phyloP scores from a whole-genome alignment of 495 filamentous ascomycete species.

The Penicillium manginii region DNA sequence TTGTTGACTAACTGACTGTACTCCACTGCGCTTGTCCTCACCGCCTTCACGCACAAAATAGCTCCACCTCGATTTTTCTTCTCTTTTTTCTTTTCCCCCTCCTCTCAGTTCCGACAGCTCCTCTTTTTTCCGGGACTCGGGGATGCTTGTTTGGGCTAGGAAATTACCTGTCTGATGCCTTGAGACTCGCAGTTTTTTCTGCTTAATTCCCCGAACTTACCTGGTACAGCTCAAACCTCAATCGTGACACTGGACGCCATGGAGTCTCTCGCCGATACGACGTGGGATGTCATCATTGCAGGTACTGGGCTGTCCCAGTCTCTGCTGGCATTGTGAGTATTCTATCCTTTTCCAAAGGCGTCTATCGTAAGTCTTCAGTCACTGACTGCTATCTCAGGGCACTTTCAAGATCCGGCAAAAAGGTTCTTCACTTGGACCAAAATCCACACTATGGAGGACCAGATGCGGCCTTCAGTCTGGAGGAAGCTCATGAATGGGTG shows the following conservation, averaged over 20 bases:
- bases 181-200: conserved; percentile 33
- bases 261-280: conserved; percentile 78
- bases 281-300: conserved; percentile 89
- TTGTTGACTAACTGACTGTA: background rate
- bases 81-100: conserved; percentile 16
- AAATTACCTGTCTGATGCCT: conserved; percentile 29
- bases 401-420: conserved; percentile 88
- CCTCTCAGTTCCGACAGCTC: conserved; percentile 2
- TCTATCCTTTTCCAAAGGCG: conserved; percentile 14
- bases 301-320: conserved; percentile 91
- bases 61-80: conserved; percentile 17
- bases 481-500: conserved; percentile 80
- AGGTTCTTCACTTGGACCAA: conserved; percentile 85
- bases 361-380: conserved; percentile 49
- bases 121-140: background rate
- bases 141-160: conserved; percentile 18
- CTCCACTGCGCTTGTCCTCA: conserved; percentile 8
- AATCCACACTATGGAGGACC: conserved; percentile 86
- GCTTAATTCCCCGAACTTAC: conserved; percentile 31
- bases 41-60: conserved; percentile 28
- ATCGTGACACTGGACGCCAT: conserved; percentile 48
- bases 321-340: conserved; percentile 85
- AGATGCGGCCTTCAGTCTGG: conserved; percentile 85
- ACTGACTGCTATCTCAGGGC: conserved; percentile 66
- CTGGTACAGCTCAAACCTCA: conserved; percentile 23